Conservation (phyloP, 129 eudicot species). For the Chrysanthemum seticuspe region DNA sequence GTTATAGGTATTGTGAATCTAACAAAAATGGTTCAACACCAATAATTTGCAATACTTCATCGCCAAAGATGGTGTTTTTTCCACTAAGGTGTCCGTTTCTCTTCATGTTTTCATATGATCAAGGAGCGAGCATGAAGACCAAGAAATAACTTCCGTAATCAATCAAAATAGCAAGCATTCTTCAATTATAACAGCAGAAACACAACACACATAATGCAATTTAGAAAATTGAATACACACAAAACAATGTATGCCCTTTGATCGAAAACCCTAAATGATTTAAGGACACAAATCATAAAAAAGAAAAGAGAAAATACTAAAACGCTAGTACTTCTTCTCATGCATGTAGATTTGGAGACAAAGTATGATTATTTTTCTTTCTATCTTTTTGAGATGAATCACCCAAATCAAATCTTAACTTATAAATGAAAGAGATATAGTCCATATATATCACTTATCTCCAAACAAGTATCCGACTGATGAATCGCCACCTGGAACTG, state of each 20-base stretch:
- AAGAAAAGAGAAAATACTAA: not conserved
- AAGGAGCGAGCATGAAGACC: too few species aligned
- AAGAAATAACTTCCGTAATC: not conserved
- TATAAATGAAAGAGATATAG: not conserved
- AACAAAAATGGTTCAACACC: too few species aligned
- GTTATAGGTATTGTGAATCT: too few species aligned
- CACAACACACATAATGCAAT: slow-evolving; percentile 10
- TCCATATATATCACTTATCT: slow-evolving; percentile 40
- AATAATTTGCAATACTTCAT: too few species aligned
- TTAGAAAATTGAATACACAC: slow-evolving; percentile 13
- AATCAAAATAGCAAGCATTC: slow-evolving; percentile 7
- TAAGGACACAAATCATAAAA: slow-evolving; percentile 11
- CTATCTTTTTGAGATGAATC: not conserved
- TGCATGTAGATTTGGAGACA: not conserved
- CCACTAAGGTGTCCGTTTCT: too few species aligned
- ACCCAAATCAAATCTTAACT: slow-evolving; percentile 7
- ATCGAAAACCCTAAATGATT: slow-evolving; percentile 8
- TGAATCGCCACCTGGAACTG: slow-evolving; percentile 68
- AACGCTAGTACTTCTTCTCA: slow-evolving; percentile 12
- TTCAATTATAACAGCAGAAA: slow-evolving; percentile 2
- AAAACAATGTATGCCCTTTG: not conserved
- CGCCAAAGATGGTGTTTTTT: too few species aligned
- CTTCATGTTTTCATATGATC: too few species aligned
- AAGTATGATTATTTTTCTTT: not conserved
- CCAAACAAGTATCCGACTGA: slow-evolving; percentile 72